These are phyloP conservation scores for Entomortierella parvispora DNA, from an alignment of 192 early-diverging fungal species.

Conservation along the genomic window DNA sequence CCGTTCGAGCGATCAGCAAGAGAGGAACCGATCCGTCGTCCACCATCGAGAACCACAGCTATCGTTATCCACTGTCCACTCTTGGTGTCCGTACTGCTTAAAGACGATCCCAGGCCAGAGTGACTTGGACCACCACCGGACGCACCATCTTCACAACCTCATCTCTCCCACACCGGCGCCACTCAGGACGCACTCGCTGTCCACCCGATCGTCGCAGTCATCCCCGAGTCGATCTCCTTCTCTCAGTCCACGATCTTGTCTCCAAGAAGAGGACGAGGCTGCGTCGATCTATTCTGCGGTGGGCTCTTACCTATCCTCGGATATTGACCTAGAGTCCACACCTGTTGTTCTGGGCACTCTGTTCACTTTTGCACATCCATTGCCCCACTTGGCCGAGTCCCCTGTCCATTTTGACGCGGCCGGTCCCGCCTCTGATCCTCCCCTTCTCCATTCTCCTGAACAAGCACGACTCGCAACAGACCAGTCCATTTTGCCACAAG, in stretches of 20 bases:
- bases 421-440: no score
- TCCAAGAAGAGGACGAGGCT: not conserved
- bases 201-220: no score
- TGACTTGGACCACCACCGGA: conserved; percentile 2
- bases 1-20: no score
- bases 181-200: conserved; percentile 5
- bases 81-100: conserved; percentile 30
- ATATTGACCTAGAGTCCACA: conserved; percentile 6
- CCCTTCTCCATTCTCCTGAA: no score
- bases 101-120: conserved; percentile 5
- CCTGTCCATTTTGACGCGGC: not conserved
- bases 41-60: no score
- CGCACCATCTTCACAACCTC: conserved; percentile 5
- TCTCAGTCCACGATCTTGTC: not conserved
- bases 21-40: no score
- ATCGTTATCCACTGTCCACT: conserved; percentile 19
- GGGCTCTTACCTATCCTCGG: conserved; percentile 1
- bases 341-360: not conserved
- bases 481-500: not conserved
- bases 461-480: no score
- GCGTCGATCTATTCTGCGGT: not conserved
- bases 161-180: conserved; percentile 12
- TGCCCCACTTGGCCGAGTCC: conserved; percentile 9
- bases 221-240: conserved; percentile 5
- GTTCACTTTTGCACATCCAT: conserved; percentile 23